Evolutionary conservation across 1,284 basidiomycete species (phyloP).

Genomic region (Ceratobasidium sp.): DNA sequence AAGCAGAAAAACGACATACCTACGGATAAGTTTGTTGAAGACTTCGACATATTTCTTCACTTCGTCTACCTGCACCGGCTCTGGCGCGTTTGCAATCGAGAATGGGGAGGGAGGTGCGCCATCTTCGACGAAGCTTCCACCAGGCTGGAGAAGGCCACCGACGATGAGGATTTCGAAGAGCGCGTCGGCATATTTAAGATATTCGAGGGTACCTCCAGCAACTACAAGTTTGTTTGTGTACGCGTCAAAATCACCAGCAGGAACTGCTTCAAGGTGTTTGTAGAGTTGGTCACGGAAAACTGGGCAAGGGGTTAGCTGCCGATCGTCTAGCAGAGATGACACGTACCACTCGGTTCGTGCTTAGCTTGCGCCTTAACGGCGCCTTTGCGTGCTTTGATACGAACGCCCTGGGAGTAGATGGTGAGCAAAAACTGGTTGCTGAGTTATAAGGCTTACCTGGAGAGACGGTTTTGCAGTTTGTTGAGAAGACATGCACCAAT

Average conservation of each 20-base stretch:
- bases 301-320: constrained; percentile 55
- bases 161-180: constrained; percentile 96
- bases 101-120: constrained; percentile 84
- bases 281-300: constrained; percentile 96
- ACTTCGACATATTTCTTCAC: constrained; percentile 94
- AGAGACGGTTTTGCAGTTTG: constrained; percentile 47
- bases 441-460: constrained; percentile 21
- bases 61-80: constrained; percentile 82
- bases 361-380: constrained; percentile 89
- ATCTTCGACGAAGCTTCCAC: constrained; percentile 92
- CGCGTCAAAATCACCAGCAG: constrained; percentile 84
- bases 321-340: neutral
- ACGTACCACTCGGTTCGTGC: constrained; percentile 82
- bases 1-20: constrained; percentile 64
- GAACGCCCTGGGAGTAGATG: constrained; percentile 68
- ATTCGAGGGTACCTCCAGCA: constrained; percentile 92
- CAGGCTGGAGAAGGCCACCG: constrained; percentile 95
- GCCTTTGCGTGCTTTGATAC: constrained; percentile 89
- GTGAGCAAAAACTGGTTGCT: neutral
- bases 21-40: constrained; percentile 93
- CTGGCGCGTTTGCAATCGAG: constrained; percentile 84
- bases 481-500: constrained; percentile 46
- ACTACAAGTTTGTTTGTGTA: constrained; percentile 88
- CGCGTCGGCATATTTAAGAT: constrained; percentile 94
- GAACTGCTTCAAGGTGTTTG: constrained; percentile 91